These are phyloP conservation scores for Aspergillus proliferans DNA, from an alignment of 2,329 filamentous ascomycete genomes.

Conservation along the genomic window DNA sequence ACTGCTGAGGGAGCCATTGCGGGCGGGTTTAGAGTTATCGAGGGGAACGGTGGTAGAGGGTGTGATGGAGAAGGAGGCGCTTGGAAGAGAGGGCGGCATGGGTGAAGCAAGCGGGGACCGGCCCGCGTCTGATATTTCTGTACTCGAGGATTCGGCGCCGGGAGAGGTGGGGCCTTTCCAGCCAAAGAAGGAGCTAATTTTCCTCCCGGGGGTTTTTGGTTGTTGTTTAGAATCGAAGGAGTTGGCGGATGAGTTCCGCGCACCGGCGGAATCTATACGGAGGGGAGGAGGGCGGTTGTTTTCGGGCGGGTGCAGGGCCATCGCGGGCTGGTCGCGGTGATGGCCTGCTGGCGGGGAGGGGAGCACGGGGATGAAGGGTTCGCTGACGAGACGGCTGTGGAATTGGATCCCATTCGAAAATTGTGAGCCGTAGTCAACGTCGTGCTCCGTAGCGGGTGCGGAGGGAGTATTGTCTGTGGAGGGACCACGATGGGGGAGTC, in stretches of 20 bases:
- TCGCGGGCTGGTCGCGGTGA: slow-evolving; percentile 31
- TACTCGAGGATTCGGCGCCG: slow-evolving; percentile 54
- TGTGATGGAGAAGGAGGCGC: slow-evolving; percentile 25
- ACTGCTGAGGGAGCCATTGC: slow-evolving; percentile 40
- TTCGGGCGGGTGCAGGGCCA: slow-evolving; percentile 39
- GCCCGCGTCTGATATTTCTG: slow-evolving; percentile 57
- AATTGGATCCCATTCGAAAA: slow-evolving; percentile 34
- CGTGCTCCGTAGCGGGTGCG: slow-evolving; percentile 17
- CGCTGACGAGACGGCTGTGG: slow-evolving; percentile 38
- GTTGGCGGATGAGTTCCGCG: slow-evolving; percentile 29
- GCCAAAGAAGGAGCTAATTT: slow-evolving; percentile 61
- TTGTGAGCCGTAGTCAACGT: slow-evolving; percentile 23
- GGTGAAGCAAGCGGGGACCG: slow-evolving; percentile 56
- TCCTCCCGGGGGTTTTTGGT: slow-evolving; percentile 49
- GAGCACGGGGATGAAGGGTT: slow-evolving; percentile 54
- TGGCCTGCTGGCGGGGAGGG: slow-evolving; percentile 61
- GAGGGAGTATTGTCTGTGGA: slow-evolving; percentile 27
- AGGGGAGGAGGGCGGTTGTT: slow-evolving; percentile 37
- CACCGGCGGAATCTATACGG: slow-evolving; percentile 36
- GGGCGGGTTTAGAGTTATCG: slow-evolving; percentile 45
- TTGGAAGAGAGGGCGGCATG: slow-evolving; percentile 32
- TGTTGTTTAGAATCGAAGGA: slow-evolving; percentile 30
- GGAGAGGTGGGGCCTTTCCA: slow-evolving; percentile 55
- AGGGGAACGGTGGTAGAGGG: slow-evolving; percentile 41
- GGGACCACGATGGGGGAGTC: slow-evolving; percentile 35